These are phyloP conservation scores for Westerdykella ornata DNA, from an alignment of 2,329 filamentous ascomycete species.

Conservation along the genomic window DNA sequence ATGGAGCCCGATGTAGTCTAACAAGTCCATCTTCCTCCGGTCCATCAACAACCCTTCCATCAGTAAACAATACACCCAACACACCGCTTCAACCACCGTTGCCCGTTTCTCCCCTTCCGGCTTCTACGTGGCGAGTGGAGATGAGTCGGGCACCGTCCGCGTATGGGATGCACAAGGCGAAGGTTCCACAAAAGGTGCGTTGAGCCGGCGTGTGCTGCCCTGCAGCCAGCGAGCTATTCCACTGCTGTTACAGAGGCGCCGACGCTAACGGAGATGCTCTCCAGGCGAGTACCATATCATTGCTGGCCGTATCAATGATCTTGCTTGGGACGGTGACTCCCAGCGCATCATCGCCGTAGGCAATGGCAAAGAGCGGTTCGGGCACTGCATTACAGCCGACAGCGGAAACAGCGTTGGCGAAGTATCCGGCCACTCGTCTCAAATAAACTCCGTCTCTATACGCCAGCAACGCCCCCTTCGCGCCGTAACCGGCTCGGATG, in stretches of 20 bases:
- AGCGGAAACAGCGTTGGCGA: slow-evolving; percentile 95
- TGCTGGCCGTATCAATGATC: slow-evolving; percentile 87
- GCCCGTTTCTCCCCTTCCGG: slow-evolving; percentile 91
- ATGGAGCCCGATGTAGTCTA: slow-evolving; percentile 55
- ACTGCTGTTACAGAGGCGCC: slow-evolving; percentile 1
- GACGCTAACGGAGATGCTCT: slow-evolving; percentile 18
- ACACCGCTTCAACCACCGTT: slow-evolving; percentile 82
- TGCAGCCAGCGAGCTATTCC: background rate
- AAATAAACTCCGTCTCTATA: slow-evolving; percentile 86
- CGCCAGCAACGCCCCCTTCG: slow-evolving; percentile 83
- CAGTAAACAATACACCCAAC: slow-evolving; percentile 84
- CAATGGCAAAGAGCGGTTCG: slow-evolving; percentile 87
- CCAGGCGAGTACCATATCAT: slow-evolving; percentile 85
- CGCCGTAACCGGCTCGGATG: slow-evolving; percentile 85
- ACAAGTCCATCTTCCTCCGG: slow-evolving; percentile 93
- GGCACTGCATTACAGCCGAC: slow-evolving; percentile 82
- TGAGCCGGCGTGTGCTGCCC: background rate
- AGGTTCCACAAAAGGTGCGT: slow-evolving; percentile 69
- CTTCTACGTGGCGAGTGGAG: slow-evolving; percentile 90
- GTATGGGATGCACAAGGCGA: slow-evolving; percentile 88
- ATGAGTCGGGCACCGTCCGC: slow-evolving; percentile 73
- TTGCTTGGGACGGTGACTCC: slow-evolving; percentile 96
- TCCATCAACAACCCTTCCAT: slow-evolving; percentile 83
- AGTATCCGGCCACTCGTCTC: slow-evolving; percentile 82
- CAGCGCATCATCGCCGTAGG: slow-evolving; percentile 95